Evolutionary conservation across 768 basidiomycete species (phyloP).

Genomic region (Trametes punicea): DNA sequence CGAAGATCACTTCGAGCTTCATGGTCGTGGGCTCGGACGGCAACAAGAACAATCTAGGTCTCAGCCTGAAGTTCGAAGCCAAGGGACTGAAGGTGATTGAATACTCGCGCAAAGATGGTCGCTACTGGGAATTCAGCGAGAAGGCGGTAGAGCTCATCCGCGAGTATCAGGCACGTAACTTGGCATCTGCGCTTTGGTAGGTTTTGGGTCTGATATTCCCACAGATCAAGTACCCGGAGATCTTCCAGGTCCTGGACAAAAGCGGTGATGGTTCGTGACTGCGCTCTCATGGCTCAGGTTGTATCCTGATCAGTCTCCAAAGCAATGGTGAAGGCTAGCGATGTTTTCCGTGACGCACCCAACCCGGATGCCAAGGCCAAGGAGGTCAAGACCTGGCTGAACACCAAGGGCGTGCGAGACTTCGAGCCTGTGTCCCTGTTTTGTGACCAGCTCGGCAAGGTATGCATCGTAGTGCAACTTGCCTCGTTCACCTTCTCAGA

Average conservation of each 20-base stretch:
- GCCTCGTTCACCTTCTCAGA: background rate
- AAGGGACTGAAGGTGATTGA: constrained; percentile 92
- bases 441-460: constrained; percentile 89
- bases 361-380: constrained; percentile 69
- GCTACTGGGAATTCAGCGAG: constrained; percentile 92
- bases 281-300: background rate
- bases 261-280: constrained; percentile 61
- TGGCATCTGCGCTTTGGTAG: background rate
- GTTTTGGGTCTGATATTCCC: background rate
- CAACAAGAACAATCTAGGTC: constrained; percentile 84
- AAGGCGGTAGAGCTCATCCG: constrained; percentile 76
- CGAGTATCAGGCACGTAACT: constrained; percentile 68
- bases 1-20: constrained; percentile 91
- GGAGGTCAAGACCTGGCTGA: constrained; percentile 85
- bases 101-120: constrained; percentile 81
- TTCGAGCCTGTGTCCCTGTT: constrained; percentile 91
- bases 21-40: constrained; percentile 78
- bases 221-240: constrained; percentile 77
- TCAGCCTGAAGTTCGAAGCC: constrained; percentile 94
- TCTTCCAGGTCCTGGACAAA: constrained; percentile 71
- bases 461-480: constrained; percentile 29
- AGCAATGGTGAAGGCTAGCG: constrained; percentile 72
- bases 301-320: background rate
- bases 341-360: constrained; percentile 50
- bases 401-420: constrained; percentile 79